Conservation (phyloP, 345 rosid genomes). For the Eucalyptus cloeziana region DNA sequence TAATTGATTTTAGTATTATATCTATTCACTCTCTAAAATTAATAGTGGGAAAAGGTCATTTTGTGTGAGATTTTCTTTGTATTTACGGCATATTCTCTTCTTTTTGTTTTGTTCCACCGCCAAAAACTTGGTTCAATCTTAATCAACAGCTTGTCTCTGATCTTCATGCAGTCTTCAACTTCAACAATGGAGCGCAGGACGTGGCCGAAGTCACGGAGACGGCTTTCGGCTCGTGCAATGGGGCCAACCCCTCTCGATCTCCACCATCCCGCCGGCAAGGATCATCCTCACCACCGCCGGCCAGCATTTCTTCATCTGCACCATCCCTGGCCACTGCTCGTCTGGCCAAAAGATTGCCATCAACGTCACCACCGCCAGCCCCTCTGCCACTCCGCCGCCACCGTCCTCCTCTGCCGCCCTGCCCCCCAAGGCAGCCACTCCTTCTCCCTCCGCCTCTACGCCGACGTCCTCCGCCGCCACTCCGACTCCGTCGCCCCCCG, state of each 20-base stretch:
- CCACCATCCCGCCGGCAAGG: conserved; percentile 13
- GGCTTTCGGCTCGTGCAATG: conserved; percentile 15
- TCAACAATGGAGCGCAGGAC: conserved; percentile 23
- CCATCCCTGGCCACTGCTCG: conserved; percentile 18
- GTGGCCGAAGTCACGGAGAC: conserved; percentile 29
- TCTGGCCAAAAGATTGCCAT: conserved; percentile 31
- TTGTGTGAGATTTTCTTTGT: background rate
- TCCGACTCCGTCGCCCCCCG: background rate
- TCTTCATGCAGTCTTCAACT: conserved; percentile 26
- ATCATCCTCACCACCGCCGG: conserved; percentile 25
- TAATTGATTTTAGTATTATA: too few species aligned
- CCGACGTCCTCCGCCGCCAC: background rate
- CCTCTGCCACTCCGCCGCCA: background rate
- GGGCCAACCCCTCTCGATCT: background rate
- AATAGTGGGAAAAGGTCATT: background rate
- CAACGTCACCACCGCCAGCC: conserved; percentile 1
- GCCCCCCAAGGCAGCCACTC: background rate
- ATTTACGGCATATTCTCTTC: background rate
- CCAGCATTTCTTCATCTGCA: conserved; percentile 26
- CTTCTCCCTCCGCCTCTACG: background rate
- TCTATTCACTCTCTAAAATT: too few species aligned
- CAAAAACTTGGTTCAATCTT: background rate
- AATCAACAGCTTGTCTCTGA: background rate
- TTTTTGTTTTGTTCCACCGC: background rate
- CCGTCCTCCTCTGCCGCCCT: background rate